These are phyloP conservation scores for Wallacemonas sp. DNA, from an alignment of 208 protist species.

Conservation along the genomic window DNA sequence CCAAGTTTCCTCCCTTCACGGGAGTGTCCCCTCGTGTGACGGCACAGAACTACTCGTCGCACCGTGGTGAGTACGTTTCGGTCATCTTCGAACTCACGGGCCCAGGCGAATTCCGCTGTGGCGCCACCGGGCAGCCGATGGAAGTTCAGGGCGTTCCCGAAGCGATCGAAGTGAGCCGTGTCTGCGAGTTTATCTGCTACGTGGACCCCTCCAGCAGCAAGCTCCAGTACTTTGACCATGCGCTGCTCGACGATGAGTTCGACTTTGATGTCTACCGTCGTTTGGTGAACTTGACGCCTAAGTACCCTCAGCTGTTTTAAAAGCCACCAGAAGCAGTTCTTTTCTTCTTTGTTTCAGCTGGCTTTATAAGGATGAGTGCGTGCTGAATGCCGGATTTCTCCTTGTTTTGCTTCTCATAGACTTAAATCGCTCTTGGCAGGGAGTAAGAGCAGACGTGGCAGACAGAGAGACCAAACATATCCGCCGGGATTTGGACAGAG, in stretches of 20 bases:
- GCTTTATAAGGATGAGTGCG: too few species aligned
- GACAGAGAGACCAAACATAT: too few species aligned
- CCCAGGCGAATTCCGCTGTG: slow-evolving; percentile 72
- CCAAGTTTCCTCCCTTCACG: slow-evolving; percentile 68
- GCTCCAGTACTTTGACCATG: slow-evolving; percentile 82
- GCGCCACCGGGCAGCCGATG: slow-evolving; percentile 60
- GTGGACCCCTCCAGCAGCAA: slow-evolving; percentile 74
- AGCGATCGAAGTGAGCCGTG: slow-evolving; percentile 75
- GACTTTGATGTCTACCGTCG: slow-evolving; percentile 89
- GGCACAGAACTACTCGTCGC: slow-evolving; percentile 50
- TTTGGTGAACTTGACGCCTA: slow-evolving; percentile 69
- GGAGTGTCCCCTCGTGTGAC: slow-evolving; percentile 88
- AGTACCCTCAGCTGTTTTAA: slow-evolving; percentile 88
- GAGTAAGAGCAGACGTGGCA: too few species aligned
- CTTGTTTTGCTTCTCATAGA: too few species aligned
- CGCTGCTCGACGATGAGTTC: slow-evolving; percentile 89
- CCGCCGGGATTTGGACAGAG: too few species aligned
- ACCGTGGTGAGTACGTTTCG: slow-evolving; percentile 87
- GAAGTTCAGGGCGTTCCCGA: slow-evolving; percentile 66
- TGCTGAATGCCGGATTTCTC: too few species aligned
- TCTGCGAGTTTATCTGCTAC: slow-evolving; percentile 92
- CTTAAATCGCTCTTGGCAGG: too few species aligned
- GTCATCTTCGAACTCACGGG: slow-evolving; percentile 79
- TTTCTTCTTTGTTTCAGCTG: too few species aligned
- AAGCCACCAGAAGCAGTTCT: too few species aligned